phyloP scores from a whole-genome alignment of 345 rosid genomes.

The Sisymbrium irio region DNA sequence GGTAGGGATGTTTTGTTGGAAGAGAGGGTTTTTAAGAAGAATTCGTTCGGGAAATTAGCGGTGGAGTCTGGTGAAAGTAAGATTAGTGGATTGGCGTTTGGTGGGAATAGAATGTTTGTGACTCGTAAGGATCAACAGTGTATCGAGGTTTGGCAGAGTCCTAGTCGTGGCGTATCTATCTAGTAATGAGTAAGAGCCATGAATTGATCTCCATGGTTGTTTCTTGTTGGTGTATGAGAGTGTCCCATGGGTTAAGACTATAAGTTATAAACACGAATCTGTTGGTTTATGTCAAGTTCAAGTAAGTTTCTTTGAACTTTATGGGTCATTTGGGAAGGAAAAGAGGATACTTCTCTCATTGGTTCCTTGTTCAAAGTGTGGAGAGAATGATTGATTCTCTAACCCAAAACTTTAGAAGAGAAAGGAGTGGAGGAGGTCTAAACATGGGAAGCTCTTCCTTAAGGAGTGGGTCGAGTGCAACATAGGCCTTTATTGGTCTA shows the following conservation, averaged over 20 bases:
- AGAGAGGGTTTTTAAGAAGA: constrained; percentile 69
- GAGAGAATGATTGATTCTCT: background rate
- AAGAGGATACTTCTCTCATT: no score
- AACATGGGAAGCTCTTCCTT: background rate
- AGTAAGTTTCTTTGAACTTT: background rate
- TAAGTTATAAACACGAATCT: background rate
- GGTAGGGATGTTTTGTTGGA: constrained; percentile 37
- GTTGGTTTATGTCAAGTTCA: background rate
- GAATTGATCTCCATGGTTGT: no score
- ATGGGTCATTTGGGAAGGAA: no score
- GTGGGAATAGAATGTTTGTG: constrained; percentile 82
- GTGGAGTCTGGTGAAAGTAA: constrained; percentile 54
- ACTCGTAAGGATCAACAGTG: constrained; percentile 67
- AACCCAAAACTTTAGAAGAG: background rate
- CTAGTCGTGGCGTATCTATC: constrained; percentile 34
- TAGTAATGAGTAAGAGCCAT: background rate
- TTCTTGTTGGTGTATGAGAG: no score
- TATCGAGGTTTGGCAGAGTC: constrained; percentile 90
- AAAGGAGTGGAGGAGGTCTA: background rate
- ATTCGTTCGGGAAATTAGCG: constrained; percentile 49
- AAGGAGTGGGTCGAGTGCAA: background rate
- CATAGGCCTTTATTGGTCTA: background rate
- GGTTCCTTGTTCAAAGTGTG: background rate
- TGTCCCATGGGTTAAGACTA: background rate
- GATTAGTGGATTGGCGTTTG: constrained; percentile 69